Percentiles rank a stretch among this genome's conserved stretches.
These are phyloP conservation scores for Apiospora arundinis DNA, from an alignment of 2,329 filamentous ascomycete genomes.

Conservation along the genomic window DNA sequence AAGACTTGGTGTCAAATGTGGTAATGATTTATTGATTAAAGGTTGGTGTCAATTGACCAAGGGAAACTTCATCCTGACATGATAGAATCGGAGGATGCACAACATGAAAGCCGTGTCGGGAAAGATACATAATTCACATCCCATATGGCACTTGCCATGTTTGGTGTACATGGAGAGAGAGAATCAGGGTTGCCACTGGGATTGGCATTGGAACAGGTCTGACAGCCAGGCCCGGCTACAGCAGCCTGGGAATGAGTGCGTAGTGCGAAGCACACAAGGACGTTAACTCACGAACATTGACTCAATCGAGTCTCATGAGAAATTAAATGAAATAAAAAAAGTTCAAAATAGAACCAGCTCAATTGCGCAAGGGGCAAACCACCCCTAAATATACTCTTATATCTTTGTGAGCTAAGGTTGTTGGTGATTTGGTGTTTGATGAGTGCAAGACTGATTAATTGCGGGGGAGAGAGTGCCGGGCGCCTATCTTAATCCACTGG, in stretches of 20 bases:
- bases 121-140: too few species aligned
- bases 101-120: not conserved
- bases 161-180: not conserved
- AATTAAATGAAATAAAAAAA: not conserved
- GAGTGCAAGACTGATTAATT: not conserved
- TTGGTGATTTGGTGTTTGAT: not conserved
- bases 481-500: not conserved
- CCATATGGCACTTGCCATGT: not conserved
- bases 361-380: too few species aligned
- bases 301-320: not conserved
- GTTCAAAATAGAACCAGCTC: not conserved
- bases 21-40: conserved; percentile 3
- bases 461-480: not conserved
- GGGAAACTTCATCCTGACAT: not conserved
- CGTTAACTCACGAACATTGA: not conserved
- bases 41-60: not conserved
- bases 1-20: not conserved
- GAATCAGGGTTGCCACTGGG: not conserved
- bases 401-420: not conserved
- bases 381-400: not conserved
- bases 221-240: not conserved
- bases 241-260: not conserved
- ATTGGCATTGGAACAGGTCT: not conserved
- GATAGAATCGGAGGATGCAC: not conserved
- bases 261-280: not conserved